Evolutionary conservation across 2,329 filamentous ascomycete species (phyloP).

Genomic region (Talaromyces albobiverticillius): DNA sequence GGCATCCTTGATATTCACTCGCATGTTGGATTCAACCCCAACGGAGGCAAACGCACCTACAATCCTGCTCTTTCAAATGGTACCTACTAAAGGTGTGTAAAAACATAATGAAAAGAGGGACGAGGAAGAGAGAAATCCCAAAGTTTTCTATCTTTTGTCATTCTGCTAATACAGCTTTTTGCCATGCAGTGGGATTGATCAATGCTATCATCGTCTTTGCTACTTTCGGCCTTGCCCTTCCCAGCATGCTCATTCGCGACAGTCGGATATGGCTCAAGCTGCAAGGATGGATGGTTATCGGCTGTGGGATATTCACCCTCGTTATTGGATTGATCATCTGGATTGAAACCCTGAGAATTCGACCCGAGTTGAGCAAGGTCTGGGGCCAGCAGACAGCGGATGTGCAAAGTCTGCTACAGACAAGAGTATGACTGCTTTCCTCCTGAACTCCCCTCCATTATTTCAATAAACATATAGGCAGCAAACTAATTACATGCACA

Average conservation of each 20-base stretch:
- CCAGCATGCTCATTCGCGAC: constrained; percentile 66
- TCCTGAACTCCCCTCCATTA: neutral
- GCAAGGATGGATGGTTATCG: constrained; percentile 62
- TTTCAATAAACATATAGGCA: neutral
- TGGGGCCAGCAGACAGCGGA: constrained; percentile 58
- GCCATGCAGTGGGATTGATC: constrained; percentile 59
- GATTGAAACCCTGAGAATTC: constrained; percentile 69
- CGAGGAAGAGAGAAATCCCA: neutral
- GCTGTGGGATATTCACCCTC: constrained; percentile 63
- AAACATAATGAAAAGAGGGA: neutral
- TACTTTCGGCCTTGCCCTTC: constrained; percentile 67
- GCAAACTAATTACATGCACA: constrained; percentile 31
- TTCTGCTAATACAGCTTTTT: neutral
- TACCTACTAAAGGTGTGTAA: constrained; percentile 50
- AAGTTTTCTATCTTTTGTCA: too few species aligned
- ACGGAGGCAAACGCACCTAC: constrained; percentile 50
- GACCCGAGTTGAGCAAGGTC: constrained; percentile 58
- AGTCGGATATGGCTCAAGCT: constrained; percentile 68
- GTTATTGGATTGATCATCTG: constrained; percentile 66
- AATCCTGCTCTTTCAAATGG: constrained; percentile 51
- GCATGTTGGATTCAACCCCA: constrained; percentile 38
- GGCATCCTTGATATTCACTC: constrained; percentile 51
- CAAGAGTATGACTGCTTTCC: constrained; percentile 53
- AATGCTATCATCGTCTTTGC: constrained; percentile 71
- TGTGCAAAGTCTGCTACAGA: constrained; percentile 68